Conservation (phyloP, 2,329 filamentous ascomycete genomes). For the Ramularia endophylla region DNA sequence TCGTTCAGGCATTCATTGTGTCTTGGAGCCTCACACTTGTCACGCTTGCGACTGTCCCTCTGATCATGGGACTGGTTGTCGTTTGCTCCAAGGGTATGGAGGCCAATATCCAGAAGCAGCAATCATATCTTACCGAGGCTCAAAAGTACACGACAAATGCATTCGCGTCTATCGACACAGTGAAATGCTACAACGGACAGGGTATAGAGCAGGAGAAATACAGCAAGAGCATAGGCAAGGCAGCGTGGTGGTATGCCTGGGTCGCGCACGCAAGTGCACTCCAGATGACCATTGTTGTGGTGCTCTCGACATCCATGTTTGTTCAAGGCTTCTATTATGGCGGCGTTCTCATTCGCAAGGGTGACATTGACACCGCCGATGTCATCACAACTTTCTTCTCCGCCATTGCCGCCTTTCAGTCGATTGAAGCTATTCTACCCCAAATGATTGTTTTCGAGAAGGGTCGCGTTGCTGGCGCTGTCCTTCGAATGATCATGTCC, state of each 20-base stretch:
- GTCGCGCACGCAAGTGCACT: slow-evolving; percentile 64
- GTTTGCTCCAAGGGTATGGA: slow-evolving; percentile 58
- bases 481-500: slow-evolving; percentile 47
- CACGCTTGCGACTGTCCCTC: slow-evolving; percentile 65
- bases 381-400: slow-evolving; percentile 83
- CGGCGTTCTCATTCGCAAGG: slow-evolving; percentile 58
- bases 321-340: slow-evolving; percentile 90
- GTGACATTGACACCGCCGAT: slow-evolving; percentile 54
- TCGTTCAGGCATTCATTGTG: slow-evolving; percentile 67
- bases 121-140: slow-evolving; percentile 59
- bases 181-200: slow-evolving; percentile 80
- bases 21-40: slow-evolving; percentile 83
- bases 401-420: slow-evolving; percentile 68
- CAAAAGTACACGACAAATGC: slow-evolving; percentile 67
- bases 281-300: slow-evolving; percentile 67
- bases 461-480: slow-evolving; percentile 66
- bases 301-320: slow-evolving; percentile 73
- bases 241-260: slow-evolving; percentile 57
- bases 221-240: slow-evolving; percentile 47
- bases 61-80: slow-evolving; percentile 57
- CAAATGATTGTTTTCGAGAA: slow-evolving; percentile 74
- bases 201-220: slow-evolving; percentile 65
- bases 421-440: slow-evolving; percentile 66
- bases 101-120: slow-evolving; percentile 62
- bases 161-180: slow-evolving; percentile 69